Base-by-base conservation (phyloP, 495 filamentous ascomycete genomes). In the Zalerion maritima region DNA sequence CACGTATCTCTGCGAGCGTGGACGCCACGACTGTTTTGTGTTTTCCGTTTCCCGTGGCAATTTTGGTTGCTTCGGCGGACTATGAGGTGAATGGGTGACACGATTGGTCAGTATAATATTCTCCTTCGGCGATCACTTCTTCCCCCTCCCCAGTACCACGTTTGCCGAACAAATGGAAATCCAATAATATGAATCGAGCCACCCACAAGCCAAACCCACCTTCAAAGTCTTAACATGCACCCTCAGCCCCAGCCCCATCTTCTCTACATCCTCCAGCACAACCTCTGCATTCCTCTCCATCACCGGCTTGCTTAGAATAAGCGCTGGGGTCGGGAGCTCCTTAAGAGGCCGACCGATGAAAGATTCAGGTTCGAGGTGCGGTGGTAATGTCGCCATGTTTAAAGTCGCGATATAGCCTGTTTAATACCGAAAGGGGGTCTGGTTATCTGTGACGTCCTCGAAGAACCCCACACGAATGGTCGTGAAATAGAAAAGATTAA, bases 211-310 rank as follows among this genome's bases (percentile, higher is more conserved):
- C 14, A 31, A 5, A 9, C 30, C 5, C 28, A 54, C 52, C 46
- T 57, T 57, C 18, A 54, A 35, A 2, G 52, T 57, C 36, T 57
- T 57, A 4, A 57, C 50, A 39, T 54, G 52, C 3, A 50, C 43
- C 17, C 52, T 31, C 26, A 57, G 54, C 8, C 26, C 22, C 37
- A 57, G 49, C 1, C 48, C 44, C 24, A 54, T 22, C 9, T 22
- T 20, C 27, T 50, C 36, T 3, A 57, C 46, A 52, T 57, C 52
- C 10, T 50, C 35, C 6, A 42, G 41, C 0, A 54, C 38, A 9
- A 26, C 32, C 14, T 45, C 35, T 21, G 42, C 45, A 22, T 57
- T 57, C 20, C 27, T 31, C 22, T 54, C 44, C 9, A 54, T 25
- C 0, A 54, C 42, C 8, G 45, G 37, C 28, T 49, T 49, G 39